Evolutionary conservation across 1,284 basidiomycete genomes (phyloP), one percentile per base, ranked within the genome.

Genomic region (Agroathelia rolfsii): DNA sequence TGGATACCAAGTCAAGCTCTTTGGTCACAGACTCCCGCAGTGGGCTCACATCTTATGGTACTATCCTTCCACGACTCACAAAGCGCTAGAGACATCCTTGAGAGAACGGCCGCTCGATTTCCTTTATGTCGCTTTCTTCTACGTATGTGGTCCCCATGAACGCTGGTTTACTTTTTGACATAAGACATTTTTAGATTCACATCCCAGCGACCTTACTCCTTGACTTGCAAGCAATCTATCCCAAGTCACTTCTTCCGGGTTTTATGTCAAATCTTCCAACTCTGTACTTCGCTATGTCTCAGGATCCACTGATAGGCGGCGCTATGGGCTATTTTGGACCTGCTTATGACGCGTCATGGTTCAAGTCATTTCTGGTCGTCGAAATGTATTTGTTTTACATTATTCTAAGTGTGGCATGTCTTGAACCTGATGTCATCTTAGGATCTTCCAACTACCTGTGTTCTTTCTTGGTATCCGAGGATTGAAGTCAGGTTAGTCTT

Each of bases 371-470:
- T 51, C 43, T 79, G 11, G 52, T 58, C 15, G 55, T 83, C 3
- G 82, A 86, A 55, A 53, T 53, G 69, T 72, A 43, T 28, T 65
- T 42, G 8, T 11, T n/a, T n/a, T n/a, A n/a, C n/a, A n/a, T 13
- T 11, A 3, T 28, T n/a, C 11, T 30, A n/a, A n/a, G n/a, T n/a
- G n/a, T n/a, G n/a, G n/a, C n/a, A n/a, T n/a, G n/a, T n/a, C n/a
- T 35, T 27, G 34, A 5, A 28, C 30, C 24, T 29, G 36, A 28
- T 36, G 30, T 27, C 42, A 34, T 19, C 37, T 56, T 34, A 82
- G 76, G 1, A 41, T 76, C 27, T 84, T 89, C 52, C 86, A 89
- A 51, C 52, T 88, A 0, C 85, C 86, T 0, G 66, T 78, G 1
- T 88, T 88, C 48, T 46, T 84, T 19, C 38, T 87, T 8, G 82